Conservation (phyloP, 257 asterid genomes). For the Nemophila menziesii region DNA sequence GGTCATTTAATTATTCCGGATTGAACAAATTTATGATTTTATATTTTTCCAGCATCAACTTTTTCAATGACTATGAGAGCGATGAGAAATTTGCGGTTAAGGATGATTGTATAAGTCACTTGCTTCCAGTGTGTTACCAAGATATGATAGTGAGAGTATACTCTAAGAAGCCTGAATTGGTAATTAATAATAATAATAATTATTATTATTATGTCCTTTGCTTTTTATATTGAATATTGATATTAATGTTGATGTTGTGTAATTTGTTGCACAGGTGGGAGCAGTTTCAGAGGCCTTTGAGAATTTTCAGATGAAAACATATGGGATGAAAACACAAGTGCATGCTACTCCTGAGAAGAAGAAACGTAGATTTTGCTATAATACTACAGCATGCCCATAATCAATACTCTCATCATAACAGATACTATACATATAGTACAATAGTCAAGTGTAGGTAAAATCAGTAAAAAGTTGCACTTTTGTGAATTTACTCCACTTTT, state of each 20-base stretch:
- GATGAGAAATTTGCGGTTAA: constrained; percentile 27
- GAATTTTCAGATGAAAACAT: constrained; percentile 60
- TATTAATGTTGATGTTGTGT: not conserved
- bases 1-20: not conserved
- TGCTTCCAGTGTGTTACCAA: constrained; percentile 71
- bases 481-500: not conserved
- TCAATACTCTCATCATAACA: not conserved
- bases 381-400: not conserved
- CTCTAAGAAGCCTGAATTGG: constrained; percentile 65
- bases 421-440: not conserved
- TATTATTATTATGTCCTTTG: not conserved
- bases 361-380: constrained; percentile 9
- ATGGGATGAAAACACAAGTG: constrained; percentile 65
- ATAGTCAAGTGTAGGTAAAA: not conserved
- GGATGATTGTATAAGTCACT: constrained; percentile 57
- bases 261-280: constrained; percentile 39
- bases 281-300: constrained; percentile 67
- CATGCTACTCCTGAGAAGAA: constrained; percentile 77
- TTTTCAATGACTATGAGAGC: constrained; percentile 68
- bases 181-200: constrained; percentile 8
- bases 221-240: not conserved
- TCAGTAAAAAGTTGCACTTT: not conserved
- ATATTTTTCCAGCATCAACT: constrained; percentile 53
- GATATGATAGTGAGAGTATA: constrained; percentile 82
- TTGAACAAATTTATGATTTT: too few relatives aligned